Evolutionary conservation across 1,139 yeast genomes (phyloP).

Genomic region (Kodamaea alishanica): DNA sequence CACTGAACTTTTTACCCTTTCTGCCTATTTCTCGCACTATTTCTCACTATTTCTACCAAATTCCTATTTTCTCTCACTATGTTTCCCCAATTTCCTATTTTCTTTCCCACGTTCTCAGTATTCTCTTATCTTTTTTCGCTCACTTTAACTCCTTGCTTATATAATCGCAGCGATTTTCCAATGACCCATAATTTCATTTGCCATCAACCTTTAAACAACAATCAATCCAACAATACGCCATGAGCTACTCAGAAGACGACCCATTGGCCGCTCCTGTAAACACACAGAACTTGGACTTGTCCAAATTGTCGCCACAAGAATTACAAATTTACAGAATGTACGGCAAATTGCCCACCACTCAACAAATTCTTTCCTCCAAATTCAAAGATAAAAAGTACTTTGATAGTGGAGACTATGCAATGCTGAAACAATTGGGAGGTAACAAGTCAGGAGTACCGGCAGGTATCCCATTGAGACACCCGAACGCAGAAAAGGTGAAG

Average conservation of each 20-base stretch:
- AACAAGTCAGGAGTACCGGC: constrained; percentile 26
- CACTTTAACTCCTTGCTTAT: neutral
- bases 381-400: constrained; percentile 88
- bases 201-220: neutral
- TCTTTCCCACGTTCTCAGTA: neutral
- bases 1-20: no score
- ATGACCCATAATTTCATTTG: constrained; percentile 5
- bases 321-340: constrained; percentile 70
- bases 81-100: no score
- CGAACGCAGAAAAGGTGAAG: constrained; percentile 48
- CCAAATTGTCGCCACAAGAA: constrained; percentile 65
- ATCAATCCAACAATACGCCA: constrained; percentile 8
- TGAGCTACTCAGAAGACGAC: constrained; percentile 33
- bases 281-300: constrained; percentile 49
- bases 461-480: constrained; percentile 43
- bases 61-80: no score
- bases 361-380: constrained; percentile 76
- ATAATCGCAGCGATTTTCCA: neutral
- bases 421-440: constrained; percentile 60
- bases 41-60: no score
- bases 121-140: neutral
- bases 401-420: constrained; percentile 96
- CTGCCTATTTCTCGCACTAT: no score
- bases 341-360: constrained; percentile 84
- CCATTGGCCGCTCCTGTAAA: constrained; percentile 48